These are phyloP conservation scores for Theileria sp. DNA, from an alignment of 169 alveolate genomes.

Conservation along the genomic window DNA sequence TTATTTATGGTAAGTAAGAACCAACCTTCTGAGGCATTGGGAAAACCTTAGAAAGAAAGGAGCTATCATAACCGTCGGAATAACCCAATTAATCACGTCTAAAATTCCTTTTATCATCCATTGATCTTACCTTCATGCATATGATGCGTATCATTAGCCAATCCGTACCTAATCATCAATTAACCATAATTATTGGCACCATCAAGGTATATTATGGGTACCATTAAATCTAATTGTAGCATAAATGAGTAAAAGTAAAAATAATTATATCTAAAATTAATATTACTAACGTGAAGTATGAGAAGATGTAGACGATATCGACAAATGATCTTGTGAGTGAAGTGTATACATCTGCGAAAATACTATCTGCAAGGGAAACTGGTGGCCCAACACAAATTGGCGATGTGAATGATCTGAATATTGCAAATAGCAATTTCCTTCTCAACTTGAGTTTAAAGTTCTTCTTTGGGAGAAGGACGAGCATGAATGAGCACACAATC, in stretches of 20 bases:
- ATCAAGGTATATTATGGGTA: slow-evolving; percentile 42
- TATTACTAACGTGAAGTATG: slow-evolving; percentile 34
- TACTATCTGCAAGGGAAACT: slow-evolving; percentile 56
- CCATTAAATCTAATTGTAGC: too few relatives aligned
- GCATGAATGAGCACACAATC: slow-evolving; percentile 7
- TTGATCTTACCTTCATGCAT: not conserved
- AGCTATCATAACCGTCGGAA: slow-evolving; percentile 75
- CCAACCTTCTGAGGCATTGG: slow-evolving; percentile 80
- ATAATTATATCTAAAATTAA: too few relatives aligned
- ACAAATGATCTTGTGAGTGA: slow-evolving; percentile 50
- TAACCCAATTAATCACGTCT: slow-evolving; percentile 69
- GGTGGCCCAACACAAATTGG: slow-evolving; percentile 51
- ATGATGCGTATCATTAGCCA: not conserved
- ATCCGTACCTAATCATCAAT: not conserved
- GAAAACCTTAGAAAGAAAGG: slow-evolving; percentile 81
- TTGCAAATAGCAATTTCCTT: slow-evolving; percentile 25
- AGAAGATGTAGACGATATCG: slow-evolving; percentile 46
- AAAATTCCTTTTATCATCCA: not conserved
- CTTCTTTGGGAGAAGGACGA: slow-evolving; percentile 29
- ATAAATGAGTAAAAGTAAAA: not conserved
- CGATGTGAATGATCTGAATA: slow-evolving; percentile 35
- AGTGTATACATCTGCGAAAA: slow-evolving; percentile 63
- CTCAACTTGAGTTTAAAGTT: slow-evolving; percentile 56
- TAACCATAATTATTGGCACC: not conserved
- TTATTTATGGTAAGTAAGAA: not conserved